Evolutionary conservation across 2,329 filamentous ascomycete species (phyloP).

Genomic region (Xylogone sp.): DNA sequence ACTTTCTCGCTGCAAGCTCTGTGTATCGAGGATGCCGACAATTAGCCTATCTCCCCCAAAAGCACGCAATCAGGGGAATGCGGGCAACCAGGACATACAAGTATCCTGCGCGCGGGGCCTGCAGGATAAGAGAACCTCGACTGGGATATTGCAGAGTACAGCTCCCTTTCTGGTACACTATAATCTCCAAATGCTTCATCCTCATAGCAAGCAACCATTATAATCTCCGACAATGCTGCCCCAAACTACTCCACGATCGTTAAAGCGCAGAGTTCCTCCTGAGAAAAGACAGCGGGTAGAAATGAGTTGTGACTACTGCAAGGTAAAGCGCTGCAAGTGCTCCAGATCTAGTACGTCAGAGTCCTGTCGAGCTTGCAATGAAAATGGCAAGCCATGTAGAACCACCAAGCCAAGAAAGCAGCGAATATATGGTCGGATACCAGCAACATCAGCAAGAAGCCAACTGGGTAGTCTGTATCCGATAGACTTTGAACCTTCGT

Average conservation of each 20-base stretch:
- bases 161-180: too few relatives aligned
- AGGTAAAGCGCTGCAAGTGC: not conserved
- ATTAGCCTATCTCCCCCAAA: too few relatives aligned
- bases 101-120: too few relatives aligned
- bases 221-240: not conserved
- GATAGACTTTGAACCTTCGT: not conserved
- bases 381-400: not conserved
- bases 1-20: too few relatives aligned
- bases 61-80: too few relatives aligned
- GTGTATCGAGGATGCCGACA: too few relatives aligned
- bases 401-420: not conserved
- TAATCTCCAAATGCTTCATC: too few relatives aligned
- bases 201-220: not conserved
- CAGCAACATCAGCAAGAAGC: not conserved
- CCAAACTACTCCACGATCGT: not conserved
- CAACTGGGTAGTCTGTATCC: not conserved
- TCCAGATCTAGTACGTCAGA: not conserved
- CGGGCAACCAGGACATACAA: too few relatives aligned
- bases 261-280: not conserved
- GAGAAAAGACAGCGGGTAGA: not conserved
- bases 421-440: not conserved
- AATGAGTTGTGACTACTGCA: slow-evolving; percentile 1
- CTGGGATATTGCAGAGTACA: too few relatives aligned
- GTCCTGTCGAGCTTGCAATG: not conserved
- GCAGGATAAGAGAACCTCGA: too few relatives aligned